Evolutionary conservation across 352 stramenopile species (phyloP).

Genomic region (Phytophthora boehmeriae): DNA sequence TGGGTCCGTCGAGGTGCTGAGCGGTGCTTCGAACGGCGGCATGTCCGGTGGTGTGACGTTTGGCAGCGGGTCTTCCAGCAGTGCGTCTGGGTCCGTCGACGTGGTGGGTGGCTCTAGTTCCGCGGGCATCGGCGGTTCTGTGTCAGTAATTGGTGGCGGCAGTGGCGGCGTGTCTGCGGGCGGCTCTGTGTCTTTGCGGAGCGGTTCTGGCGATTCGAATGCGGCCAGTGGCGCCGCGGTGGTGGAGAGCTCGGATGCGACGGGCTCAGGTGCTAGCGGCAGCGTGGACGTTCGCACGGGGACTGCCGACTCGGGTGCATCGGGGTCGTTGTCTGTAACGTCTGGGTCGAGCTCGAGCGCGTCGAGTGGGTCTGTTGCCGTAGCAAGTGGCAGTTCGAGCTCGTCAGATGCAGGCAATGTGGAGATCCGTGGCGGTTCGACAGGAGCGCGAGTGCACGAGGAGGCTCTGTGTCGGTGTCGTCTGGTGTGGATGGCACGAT

Average conservation of each 20-base stretch:
- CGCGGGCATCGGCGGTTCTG: not conserved
- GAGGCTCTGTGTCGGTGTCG: constrained; percentile 5
- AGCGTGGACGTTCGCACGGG: constrained; percentile 7
- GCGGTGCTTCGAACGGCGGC: constrained; percentile 15
- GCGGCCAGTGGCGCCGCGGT: not conserved
- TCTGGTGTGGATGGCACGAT: not conserved
- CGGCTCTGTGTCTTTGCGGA: constrained; percentile 12
- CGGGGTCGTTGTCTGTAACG: not conserved
- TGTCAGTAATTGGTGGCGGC: not conserved
- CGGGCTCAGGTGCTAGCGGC: not conserved
- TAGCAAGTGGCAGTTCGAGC: constrained; percentile 8
- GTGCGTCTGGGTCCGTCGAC: not conserved
- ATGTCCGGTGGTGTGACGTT: constrained; percentile 16
- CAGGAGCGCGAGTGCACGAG: not conserved
- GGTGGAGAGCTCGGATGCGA: not conserved
- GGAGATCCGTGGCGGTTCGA: not conserved
- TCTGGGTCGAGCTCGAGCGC: not conserved
- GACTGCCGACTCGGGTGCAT: not conserved
- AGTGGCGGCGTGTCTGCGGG: constrained; percentile 5
- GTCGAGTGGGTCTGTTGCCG: constrained; percentile 4
- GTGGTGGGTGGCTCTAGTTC: not conserved
- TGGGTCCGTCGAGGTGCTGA: constrained; percentile 8
- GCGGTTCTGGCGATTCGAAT: not conserved
- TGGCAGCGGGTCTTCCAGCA: constrained; percentile 10
- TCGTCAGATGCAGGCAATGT: constrained; percentile 2